Evolutionary conservation across 208 protist genomes (phyloP).

Genomic region (Wallacemonas sp.): DNA sequence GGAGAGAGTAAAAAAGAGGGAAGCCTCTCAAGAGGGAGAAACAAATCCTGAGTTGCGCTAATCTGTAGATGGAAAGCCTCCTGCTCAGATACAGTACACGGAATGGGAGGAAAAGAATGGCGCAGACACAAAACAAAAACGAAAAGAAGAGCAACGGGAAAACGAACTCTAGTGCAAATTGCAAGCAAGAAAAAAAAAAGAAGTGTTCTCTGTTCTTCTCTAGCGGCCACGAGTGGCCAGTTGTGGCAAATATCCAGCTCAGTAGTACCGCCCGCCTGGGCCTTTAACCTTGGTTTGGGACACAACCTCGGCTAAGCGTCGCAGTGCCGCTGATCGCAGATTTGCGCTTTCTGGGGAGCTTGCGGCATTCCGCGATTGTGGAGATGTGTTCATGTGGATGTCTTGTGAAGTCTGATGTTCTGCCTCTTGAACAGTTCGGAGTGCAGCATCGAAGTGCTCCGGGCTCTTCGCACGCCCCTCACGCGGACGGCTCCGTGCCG

Average conservation of each 20-base stretch:
- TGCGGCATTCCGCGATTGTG: neutral
- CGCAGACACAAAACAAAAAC: neutral
- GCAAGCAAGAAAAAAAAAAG: neutral
- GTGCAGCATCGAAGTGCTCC: constrained; percentile 6
- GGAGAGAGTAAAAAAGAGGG: neutral
- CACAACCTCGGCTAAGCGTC: constrained; percentile 62
- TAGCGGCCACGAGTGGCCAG: neutral
- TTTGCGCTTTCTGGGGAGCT: constrained; percentile 24
- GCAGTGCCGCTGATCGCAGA: constrained; percentile 37
- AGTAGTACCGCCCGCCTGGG: constrained; percentile 13
- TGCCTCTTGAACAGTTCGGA: constrained; percentile 13
- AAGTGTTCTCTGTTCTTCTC: no score
- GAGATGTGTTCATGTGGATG: neutral
- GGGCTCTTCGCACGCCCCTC: constrained; percentile 10
- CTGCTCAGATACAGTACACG: no score
- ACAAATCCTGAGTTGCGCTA: no score
- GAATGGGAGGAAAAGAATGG: no score
- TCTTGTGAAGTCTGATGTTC: neutral
- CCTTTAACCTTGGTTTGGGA: constrained; percentile 53
- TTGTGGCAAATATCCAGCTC: constrained; percentile 3
- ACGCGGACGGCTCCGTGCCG: neutral
- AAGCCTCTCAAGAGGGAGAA: no score
- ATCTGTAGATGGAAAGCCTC: no score
- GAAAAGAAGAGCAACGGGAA: neutral
- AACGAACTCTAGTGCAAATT: constrained; percentile 12